phyloP scores from a whole-genome alignment of 768 basidiomycete genomes.

The Chalciporus sphaerocephalus region DNA sequence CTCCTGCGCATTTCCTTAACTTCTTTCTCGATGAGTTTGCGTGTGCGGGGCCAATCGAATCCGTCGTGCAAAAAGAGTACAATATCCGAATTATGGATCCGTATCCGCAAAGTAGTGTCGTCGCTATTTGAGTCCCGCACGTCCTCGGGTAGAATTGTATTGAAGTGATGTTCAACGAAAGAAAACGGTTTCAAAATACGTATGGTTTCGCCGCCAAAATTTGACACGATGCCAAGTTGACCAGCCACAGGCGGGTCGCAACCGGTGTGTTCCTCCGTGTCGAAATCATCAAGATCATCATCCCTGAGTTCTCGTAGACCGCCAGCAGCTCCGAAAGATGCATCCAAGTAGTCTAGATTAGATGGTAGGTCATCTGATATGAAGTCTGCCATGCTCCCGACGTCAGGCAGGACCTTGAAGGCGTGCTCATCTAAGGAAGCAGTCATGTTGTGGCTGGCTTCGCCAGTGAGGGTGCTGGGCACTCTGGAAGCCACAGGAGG shows the following conservation, averaged over 20 bases:
- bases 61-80: constrained; percentile 83
- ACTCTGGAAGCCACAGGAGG: constrained; percentile 4
- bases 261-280: constrained; percentile 26
- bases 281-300: constrained; percentile 70
- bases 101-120: constrained; percentile 48
- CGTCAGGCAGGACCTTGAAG: constrained; percentile 68
- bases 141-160: constrained; percentile 55
- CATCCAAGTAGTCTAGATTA: constrained; percentile 84
- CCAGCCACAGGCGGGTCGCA: constrained; percentile 17
- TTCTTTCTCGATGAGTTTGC: constrained; percentile 82
- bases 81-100: constrained; percentile 58
- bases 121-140: constrained; percentile 40
- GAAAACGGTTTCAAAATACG: constrained; percentile 67
- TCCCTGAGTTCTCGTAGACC: constrained; percentile 70
- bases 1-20: constrained; percentile 82
- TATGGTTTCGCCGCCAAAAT: constrained; percentile 81
- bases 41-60: constrained; percentile 88
- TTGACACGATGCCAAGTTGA: constrained; percentile 48
- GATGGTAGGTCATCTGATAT: constrained; percentile 87
- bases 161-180: constrained; percentile 70
- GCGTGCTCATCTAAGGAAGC: constrained; percentile 78
- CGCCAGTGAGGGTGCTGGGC: constrained; percentile 4
- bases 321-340: constrained; percentile 72
- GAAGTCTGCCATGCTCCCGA: constrained; percentile 81
- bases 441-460: constrained; percentile 22